Base-by-base conservation (phyloP, 805 yeast species). In the Teunomyces panamensis region DNA sequence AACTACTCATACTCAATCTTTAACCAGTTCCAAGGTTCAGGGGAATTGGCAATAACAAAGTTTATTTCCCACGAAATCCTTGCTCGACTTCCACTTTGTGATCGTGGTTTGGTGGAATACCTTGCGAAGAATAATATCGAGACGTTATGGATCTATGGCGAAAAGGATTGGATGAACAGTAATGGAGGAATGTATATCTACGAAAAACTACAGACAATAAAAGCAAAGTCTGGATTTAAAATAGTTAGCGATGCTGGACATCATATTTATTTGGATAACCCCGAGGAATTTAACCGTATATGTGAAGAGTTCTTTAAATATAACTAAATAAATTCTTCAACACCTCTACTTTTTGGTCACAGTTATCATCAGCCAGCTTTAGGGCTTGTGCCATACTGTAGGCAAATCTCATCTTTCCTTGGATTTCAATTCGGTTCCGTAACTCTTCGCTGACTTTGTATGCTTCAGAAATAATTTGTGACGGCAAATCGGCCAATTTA, bases 401-500 rank as follows among this genome's bases (percentile, higher is more conserved):
- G 9, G 30, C 41, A 5, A 39, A 27, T 17, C 10, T n/a, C 39
- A 43, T 26, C 33, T 3, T 20, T 39, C 41, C 32, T 26, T 46
- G 43, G 39, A 56, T 54, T 50, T 69, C 75, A 5, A 66, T 56
- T 27, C 54, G 54, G 3, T 48, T 41, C 51, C 63, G 67, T 56
- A 69, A 51, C 28, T 51, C 51, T 43, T 64, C 66, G 9, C 83
- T 71, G 13, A 69, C 59, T 14, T 46, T 43, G 42, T 54, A 65
- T 0, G 89, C 89, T 3, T 60, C 56, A 1, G 66, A 61, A 4
- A 83, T 69, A 5, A 85, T 68, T 1, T 57, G 59, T 3, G 56
- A 58, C 0, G 84, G 80, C 1, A 90, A 65, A 0, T 80, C 80
- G 0, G 96, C 94, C 48, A 89, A 58, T 49, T 80, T 77, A 0